A percentile compares a stretch with the other conserved stretches of the same genome.
Conservation (phyloP, 2,329 filamentous ascomycete genomes). For the Fusarium chlamydosporum region DNA sequence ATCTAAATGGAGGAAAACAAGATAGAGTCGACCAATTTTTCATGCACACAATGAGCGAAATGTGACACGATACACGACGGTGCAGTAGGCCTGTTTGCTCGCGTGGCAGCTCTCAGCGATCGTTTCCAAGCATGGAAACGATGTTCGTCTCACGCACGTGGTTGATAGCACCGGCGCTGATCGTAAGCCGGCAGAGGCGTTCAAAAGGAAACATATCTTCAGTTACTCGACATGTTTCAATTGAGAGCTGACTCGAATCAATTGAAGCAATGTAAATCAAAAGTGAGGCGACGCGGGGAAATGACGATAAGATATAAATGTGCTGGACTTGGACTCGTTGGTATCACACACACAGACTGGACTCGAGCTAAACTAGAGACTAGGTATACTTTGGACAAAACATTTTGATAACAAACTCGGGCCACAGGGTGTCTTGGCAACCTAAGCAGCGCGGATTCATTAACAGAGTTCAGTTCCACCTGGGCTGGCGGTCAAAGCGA, state of each 20-base stretch:
- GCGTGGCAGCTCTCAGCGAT: slow-evolving; percentile 34
- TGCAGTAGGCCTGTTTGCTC: slow-evolving; percentile 30
- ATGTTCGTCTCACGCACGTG: slow-evolving; percentile 36
- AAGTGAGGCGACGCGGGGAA: slow-evolving; percentile 2
- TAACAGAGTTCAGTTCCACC: slow-evolving; percentile 6
- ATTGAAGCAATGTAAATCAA: neutral
- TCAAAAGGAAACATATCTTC: neutral
- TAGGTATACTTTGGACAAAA: neutral
- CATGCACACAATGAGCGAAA: slow-evolving; percentile 10
- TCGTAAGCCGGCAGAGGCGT: slow-evolving; percentile 22
- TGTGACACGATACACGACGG: slow-evolving; percentile 31
- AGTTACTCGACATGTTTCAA: neutral
- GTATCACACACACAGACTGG: neutral
- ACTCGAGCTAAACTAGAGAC: neutral
- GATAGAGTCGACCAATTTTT: slow-evolving; percentile 8
- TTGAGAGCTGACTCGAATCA: slow-evolving; percentile 5
- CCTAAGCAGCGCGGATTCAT: neutral
- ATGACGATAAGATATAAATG: neutral
- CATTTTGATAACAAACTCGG: slow-evolving; percentile 1
- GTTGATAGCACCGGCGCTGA: slow-evolving; percentile 10
- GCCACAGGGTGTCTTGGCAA: slow-evolving; percentile 17
- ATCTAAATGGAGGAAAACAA: neutral
- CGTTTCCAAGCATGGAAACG: slow-evolving; percentile 21
- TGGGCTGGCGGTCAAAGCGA: slow-evolving; percentile 9
- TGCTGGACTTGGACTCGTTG: neutral